Conservation (phyloP, 2,329 filamentous ascomycete species). For the Trichoderma polysporum region DNA sequence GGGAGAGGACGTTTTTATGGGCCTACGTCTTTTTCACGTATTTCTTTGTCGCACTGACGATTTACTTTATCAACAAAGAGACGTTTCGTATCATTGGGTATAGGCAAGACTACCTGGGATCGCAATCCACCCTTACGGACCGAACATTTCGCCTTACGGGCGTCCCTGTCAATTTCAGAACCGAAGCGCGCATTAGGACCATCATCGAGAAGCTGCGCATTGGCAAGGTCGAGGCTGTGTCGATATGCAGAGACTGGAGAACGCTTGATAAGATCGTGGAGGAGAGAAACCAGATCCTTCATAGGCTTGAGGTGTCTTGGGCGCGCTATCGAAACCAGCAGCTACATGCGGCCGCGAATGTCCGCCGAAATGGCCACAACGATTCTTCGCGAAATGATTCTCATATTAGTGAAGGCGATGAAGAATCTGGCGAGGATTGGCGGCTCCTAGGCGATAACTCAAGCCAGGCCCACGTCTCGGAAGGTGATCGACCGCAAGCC, state of each 20-base stretch:
- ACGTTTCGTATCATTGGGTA: conserved; percentile 83
- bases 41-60: conserved; percentile 77
- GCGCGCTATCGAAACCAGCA: conserved; percentile 57
- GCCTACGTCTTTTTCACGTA: conserved; percentile 95
- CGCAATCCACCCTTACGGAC: conserved; percentile 93
- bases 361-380: conserved; percentile 14
- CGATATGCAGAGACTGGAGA: conserved; percentile 83
- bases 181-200: conserved; percentile 78
- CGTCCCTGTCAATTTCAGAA: conserved; percentile 75
- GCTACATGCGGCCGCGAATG: conserved; percentile 17
- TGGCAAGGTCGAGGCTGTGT: conserved; percentile 85
- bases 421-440: conserved; percentile 55
- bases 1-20: conserved; percentile 66
- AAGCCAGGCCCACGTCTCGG: conserved; percentile 33
- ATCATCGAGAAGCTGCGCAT: conserved; percentile 87
- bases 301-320: conserved; percentile 80
- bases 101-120: conserved; percentile 87
- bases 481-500: conserved; percentile 62
- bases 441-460: conserved; percentile 56
- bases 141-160: conserved; percentile 89
- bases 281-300: conserved; percentile 62
- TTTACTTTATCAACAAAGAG: conserved; percentile 80
- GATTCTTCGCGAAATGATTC: conserved; percentile 28
- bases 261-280: conserved; percentile 73
- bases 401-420: conserved; percentile 38